These are phyloP conservation scores for Yamadazyma diddensiae DNA, from an alignment of 1,139 yeast genomes.

Conservation along the genomic window DNA sequence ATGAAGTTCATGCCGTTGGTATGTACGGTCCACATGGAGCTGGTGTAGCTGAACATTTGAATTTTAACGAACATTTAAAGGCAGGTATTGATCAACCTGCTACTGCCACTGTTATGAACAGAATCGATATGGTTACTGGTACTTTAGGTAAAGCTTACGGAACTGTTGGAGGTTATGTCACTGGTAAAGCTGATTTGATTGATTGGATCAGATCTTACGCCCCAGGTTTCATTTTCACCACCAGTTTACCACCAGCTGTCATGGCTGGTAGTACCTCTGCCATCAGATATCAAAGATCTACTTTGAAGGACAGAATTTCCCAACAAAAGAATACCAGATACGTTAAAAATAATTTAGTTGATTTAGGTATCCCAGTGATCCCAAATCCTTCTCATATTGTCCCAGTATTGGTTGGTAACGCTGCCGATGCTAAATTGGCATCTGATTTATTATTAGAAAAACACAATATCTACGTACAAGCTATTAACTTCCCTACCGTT, in stretches of 20 bases:
- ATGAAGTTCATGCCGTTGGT: conserved; percentile 98
- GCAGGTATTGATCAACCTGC: conserved; percentile 57
- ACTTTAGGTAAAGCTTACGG: conserved; percentile 97
- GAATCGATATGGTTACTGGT: conserved; percentile 95
- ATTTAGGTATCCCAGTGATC: conserved; percentile 86
- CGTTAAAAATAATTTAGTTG: conserved; percentile 68
- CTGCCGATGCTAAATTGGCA: conserved; percentile 86
- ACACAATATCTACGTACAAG: conserved; percentile 91
- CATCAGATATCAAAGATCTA: conserved; percentile 77
- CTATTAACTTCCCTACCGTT: conserved; percentile 97
- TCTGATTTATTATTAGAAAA: conserved; percentile 83
- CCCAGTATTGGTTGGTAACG: conserved; percentile 92
- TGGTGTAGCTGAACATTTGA: conserved; percentile 96
- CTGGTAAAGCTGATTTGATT: conserved; percentile 77
- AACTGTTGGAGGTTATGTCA: conserved; percentile 95
- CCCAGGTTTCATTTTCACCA: conserved; percentile 96
- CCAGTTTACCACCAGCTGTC: conserved; percentile 93
- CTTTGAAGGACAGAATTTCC: conserved; percentile 71
- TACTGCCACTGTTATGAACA: conserved; percentile 67
- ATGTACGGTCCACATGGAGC: conserved; percentile 99
- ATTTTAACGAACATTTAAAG: conserved; percentile 76
- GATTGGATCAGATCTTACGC: conserved; percentile 97
- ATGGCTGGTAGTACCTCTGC: conserved; percentile 95
- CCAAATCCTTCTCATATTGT: conserved; percentile 98
- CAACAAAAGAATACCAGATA: conserved; percentile 87